These are phyloP conservation scores for Amylocystis lapponica DNA, from an alignment of 768 basidiomycete species.

Conservation along the genomic window DNA sequence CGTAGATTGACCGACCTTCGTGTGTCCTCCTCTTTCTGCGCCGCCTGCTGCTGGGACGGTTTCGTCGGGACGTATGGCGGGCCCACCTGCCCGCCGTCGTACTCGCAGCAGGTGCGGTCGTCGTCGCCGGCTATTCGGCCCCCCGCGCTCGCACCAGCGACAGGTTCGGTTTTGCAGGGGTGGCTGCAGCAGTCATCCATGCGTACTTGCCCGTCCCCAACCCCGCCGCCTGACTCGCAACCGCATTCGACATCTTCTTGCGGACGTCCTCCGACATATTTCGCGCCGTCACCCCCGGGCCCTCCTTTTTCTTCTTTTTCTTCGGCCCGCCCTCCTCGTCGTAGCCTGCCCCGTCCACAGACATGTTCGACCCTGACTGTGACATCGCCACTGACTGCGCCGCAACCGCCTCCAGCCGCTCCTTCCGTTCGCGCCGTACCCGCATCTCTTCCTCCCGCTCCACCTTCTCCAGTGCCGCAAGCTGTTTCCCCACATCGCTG, in stretches of 20 bases:
- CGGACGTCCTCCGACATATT: conserved; percentile 90
- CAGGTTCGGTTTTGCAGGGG: conserved; percentile 31
- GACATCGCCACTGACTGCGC: conserved; percentile 64
- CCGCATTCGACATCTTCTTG: conserved; percentile 89
- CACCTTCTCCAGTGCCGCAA: conserved; percentile 65
- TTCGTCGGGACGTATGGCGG: conserved; percentile 53
- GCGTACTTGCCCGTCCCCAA: conserved; percentile 69
- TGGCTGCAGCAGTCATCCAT: conserved; percentile 77
- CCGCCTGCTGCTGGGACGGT: conserved; percentile 26
- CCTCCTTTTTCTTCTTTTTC: conserved; percentile 78
- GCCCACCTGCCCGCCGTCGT: conserved; percentile 43
- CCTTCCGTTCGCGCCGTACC: conserved; percentile 71
- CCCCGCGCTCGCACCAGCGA: conserved; percentile 17
- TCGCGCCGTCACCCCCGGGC: conserved; percentile 75
- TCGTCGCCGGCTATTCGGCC: conserved; percentile 25
- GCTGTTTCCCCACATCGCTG: conserved; percentile 76
- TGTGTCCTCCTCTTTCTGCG: conserved; percentile 46
- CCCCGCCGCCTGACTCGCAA: conserved; percentile 86
- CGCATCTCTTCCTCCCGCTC: conserved; percentile 83
- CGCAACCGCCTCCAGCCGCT: conserved; percentile 66
- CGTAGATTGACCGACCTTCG: conserved; percentile 60
- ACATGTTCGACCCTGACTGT: conserved; percentile 32
- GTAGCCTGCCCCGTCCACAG: conserved; percentile 30
- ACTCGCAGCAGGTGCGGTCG: conserved; percentile 23
- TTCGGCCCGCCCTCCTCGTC: conserved; percentile 52